Evolutionary conservation across 1,284 basidiomycete species (phyloP), one percentile per base, ranked within the genome.

Genomic region (Ustilago sp.): DNA sequence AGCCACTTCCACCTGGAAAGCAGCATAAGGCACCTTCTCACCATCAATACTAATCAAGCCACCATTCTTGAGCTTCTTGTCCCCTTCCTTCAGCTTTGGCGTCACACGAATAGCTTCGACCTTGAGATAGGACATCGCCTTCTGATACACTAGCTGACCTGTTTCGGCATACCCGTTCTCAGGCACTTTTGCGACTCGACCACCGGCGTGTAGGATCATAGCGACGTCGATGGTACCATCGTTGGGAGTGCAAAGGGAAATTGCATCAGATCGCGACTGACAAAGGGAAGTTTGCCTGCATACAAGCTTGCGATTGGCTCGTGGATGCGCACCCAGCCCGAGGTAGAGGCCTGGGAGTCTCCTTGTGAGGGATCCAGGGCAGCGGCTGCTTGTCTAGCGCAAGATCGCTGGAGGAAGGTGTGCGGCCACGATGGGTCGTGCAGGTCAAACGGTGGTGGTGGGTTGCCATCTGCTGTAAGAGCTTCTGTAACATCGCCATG

Each of bases 1-100:
- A 13, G 74, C 66, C 19, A 93, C 91, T 85, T 97, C 93, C 6
- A 97, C 92, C 79, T 94, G 91, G 85, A 92, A 95, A 63, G 91
- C 90, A 79, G 91, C 89, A 80, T 93, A 93, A 1, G 92, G 91
- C 80, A 91, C 92, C 15, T 88, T 86, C 87, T 98, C 95, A 17
- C 95, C 95, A 82, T 98, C 95, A 64, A 94, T 88, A 48, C 74
- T 80, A 36, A 82, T 58, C 51, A 70, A 52, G 4, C 76, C 74
- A 1, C 74, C 76, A 11, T 60, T 63, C 58, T 79, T 79, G 28
- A 80, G 57, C 56, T 60, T 58, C 50, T 60, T 72, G 55, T 84
- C 74, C 15, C 80, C 82, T 50, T 65, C 64, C 28, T 64, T 59
- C 13, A 70, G 61, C 19, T 59, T 66, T 0, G 84, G 84, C 50